Percentiles rank a stretch among this genome's conserved stretches.
phyloP scores from a whole-genome alignment of 495 filamentous ascomycete species.

The Penicillium pulvis region DNA sequence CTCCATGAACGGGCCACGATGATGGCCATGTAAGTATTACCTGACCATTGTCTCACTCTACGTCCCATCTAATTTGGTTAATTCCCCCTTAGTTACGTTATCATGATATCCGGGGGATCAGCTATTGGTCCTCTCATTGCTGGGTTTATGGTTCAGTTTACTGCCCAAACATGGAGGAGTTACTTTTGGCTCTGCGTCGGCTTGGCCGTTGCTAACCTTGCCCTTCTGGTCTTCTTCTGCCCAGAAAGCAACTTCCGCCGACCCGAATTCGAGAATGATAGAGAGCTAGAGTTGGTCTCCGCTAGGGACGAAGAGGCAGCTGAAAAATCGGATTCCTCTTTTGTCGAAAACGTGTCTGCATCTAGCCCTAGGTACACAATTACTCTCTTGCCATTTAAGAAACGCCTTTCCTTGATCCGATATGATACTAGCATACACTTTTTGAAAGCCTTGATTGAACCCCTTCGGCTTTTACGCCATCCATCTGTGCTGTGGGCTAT shows the following conservation, averaged over 20 bases:
- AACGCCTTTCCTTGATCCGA: too few relatives aligned
- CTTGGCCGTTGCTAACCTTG: background rate
- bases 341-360: too few relatives aligned
- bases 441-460: conserved; percentile 1
- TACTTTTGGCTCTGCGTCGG: conserved; percentile 6
- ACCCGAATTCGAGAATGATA: background rate
- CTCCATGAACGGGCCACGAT: conserved; percentile 6
- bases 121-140: conserved; percentile 10
- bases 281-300: background rate
- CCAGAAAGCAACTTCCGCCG: conserved; percentile 9
- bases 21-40: conserved; percentile 7
- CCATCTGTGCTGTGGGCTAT: conserved; percentile 8
- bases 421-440: background rate
- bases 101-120: conserved; percentile 6
- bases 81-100: background rate
- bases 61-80: background rate
- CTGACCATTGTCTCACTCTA: background rate
- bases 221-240: conserved; percentile 1
- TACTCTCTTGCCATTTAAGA: too few relatives aligned
- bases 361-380: too few relatives aligned
- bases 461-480: conserved; percentile 4
- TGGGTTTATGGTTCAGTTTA: conserved; percentile 6
- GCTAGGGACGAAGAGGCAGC: too few relatives aligned
- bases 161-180: conserved; percentile 4
- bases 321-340: too few relatives aligned